phyloP scores from a whole-genome alignment of 306 rosid species.

The Cucurbita argyrosperma region DNA sequence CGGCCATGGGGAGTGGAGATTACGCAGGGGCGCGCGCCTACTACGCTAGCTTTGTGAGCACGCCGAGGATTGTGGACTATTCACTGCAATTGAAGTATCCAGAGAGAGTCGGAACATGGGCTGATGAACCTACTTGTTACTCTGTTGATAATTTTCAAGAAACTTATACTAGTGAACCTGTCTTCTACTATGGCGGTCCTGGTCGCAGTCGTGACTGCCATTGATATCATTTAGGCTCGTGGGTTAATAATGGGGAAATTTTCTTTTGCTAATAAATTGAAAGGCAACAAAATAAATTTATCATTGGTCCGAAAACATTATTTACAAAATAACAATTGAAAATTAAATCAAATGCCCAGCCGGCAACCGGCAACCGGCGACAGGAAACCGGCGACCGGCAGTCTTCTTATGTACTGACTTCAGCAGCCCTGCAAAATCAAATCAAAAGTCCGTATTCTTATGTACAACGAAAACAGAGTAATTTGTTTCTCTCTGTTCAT shows the following conservation, averaged over 20 bases:
- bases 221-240: too few species aligned
- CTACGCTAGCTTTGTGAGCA: slow-evolving; percentile 23
- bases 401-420: background rate
- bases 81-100: slow-evolving; percentile 35
- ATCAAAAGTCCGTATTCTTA: background rate
- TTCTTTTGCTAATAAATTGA: too few species aligned
- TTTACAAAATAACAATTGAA: background rate
- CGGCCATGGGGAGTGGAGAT: slow-evolving; percentile 56
- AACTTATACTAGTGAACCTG: too few species aligned
- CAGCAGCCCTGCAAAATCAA: background rate
- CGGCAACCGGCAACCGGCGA: background rate
- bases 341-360: background rate
- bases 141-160: slow-evolving; percentile 2
- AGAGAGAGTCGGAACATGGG: background rate
- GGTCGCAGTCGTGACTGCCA: too few species aligned
- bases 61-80: slow-evolving; percentile 28
- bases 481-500: background rate
- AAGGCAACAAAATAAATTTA: too few species aligned
- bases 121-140: slow-evolving; percentile 33
- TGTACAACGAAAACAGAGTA: background rate
- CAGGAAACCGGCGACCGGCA: background rate
- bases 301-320: background rate
- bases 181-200: too few species aligned
- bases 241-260: too few species aligned
- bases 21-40: background rate